phyloP scores from a whole-genome alignment of 495 filamentous ascomycete genomes.

The Pyrenopolyporus hunteri region DNA sequence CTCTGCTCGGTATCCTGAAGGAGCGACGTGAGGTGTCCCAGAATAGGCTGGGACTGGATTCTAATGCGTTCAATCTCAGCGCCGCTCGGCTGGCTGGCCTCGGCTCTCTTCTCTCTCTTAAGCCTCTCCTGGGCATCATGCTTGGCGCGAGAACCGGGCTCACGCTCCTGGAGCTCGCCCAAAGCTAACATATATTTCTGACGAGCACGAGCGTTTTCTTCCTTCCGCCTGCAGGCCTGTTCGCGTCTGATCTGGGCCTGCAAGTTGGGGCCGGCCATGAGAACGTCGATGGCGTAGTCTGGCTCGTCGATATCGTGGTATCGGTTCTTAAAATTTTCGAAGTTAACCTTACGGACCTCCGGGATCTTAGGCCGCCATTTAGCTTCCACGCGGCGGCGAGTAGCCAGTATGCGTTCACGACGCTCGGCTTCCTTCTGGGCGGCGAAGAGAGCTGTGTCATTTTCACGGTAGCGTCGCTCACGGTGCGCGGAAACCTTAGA shows the following conservation, averaged over 20 bases:
- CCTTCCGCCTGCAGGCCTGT: slow-evolving; percentile 36
- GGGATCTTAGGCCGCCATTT: slow-evolving; percentile 46
- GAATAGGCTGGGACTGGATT: slow-evolving; percentile 46
- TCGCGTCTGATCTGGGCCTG: slow-evolving; percentile 45
- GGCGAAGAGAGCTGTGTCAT: slow-evolving; percentile 25
- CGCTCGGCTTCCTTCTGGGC: slow-evolving; percentile 39
- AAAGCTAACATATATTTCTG: slow-evolving; percentile 38
- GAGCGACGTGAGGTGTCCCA: slow-evolving; percentile 40
- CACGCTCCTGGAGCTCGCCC: slow-evolving; percentile 21
- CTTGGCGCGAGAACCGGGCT: slow-evolving; percentile 3
- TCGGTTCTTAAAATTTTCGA: slow-evolving; percentile 49
- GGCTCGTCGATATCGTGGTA: slow-evolving; percentile 39
- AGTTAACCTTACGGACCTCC: slow-evolving; percentile 44
- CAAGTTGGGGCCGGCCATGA: slow-evolving; percentile 38
- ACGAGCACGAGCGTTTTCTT: slow-evolving; percentile 37
- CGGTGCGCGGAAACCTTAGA: background rate
- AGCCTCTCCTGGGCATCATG: slow-evolving; percentile 24
- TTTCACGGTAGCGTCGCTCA: slow-evolving; percentile 4
- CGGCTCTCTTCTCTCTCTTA: slow-evolving; percentile 29
- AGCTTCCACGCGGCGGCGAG: slow-evolving; percentile 36
- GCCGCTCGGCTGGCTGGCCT: slow-evolving; percentile 30
- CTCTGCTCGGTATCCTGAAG: slow-evolving; percentile 31
- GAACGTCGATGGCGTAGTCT: slow-evolving; percentile 45
- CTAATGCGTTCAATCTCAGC: slow-evolving; percentile 47
- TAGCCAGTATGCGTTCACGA: slow-evolving; percentile 38